Evolutionary conservation across 352 stramenopile species (phyloP).

Genomic region (Phytophthora sp.): DNA sequence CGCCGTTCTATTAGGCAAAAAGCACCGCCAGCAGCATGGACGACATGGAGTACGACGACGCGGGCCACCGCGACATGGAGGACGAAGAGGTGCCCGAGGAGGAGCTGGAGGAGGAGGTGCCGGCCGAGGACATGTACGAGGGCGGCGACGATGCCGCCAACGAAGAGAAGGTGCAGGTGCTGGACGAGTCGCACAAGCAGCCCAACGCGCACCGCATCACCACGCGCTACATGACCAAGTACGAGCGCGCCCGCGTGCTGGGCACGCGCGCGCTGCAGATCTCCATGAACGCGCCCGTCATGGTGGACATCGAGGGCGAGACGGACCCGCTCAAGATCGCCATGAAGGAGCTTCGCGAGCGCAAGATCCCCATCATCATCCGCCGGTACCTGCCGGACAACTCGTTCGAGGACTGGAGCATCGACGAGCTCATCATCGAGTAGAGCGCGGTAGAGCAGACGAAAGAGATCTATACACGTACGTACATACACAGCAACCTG

Average conservation of each 20-base stretch:
- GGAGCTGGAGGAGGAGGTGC: conserved; percentile 69
- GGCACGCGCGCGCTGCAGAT: conserved; percentile 99
- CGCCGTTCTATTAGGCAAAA: not conserved
- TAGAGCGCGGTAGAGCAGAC: conserved; percentile 55
- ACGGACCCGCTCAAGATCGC: conserved; percentile 99
- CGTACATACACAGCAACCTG: conserved; percentile 32
- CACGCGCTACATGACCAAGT: conserved; percentile 99
- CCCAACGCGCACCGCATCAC: conserved; percentile 94
- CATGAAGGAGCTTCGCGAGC: conserved; percentile 98
- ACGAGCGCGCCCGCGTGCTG: conserved; percentile 97
- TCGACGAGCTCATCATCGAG: conserved; percentile 99
- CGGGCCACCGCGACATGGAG: conserved; percentile 76
- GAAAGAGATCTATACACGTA: conserved; percentile 10
- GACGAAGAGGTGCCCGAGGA: conserved; percentile 86
- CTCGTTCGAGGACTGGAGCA: conserved; percentile 99
- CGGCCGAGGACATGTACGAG: conserved; percentile 77
- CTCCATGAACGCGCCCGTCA: conserved; percentile 97
- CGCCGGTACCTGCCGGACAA: conserved; percentile 98
- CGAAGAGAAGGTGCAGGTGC: conserved; percentile 78
- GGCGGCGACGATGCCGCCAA: conserved; percentile 53
- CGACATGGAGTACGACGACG: conserved; percentile 89
- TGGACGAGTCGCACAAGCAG: conserved; percentile 88
- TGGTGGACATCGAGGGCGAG: conserved; percentile 97
- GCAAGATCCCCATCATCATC: conserved; percentile 99
- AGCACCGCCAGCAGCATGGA: conserved; percentile 55